Percentiles rank a stretch among this genome's conserved stretches.
Evolutionary conservation across 2,329 filamentous ascomycete species (phyloP).

Genomic region (Myriosclerotinia duriaeana): DNA sequence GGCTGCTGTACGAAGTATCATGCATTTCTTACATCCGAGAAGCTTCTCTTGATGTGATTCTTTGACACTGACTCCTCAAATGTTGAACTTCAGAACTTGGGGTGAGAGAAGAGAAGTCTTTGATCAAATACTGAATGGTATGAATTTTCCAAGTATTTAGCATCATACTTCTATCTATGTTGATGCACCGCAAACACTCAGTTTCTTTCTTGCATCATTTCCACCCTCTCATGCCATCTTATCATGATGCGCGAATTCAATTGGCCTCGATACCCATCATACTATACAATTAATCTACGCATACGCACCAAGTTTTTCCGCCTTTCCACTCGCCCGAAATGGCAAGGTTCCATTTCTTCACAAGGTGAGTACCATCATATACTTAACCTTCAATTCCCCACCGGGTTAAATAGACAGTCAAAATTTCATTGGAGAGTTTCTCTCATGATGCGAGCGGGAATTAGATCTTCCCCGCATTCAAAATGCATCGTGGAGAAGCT

Average conservation of each 20-base stretch:
- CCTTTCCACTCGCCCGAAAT: not conserved
- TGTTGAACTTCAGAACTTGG: no score
- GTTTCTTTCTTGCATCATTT: not conserved
- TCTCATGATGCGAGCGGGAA: not conserved
- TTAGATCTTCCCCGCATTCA: slow-evolving; percentile 19
- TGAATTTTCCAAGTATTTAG: not conserved
- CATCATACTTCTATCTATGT: not conserved
- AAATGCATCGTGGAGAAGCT: slow-evolving; percentile 12
- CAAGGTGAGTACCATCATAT: not conserved
- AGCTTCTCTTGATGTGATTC: no score
- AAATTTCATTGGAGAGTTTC: slow-evolving; percentile 13
- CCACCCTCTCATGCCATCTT: no score
- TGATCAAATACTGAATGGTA: not conserved
- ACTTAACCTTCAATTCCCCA: not conserved
- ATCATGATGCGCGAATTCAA: not conserved
- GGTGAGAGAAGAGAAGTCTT: not conserved
- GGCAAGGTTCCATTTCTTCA: not conserved
- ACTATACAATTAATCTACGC: no score
- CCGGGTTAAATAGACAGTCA: slow-evolving; percentile 4
- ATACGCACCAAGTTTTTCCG: not conserved
- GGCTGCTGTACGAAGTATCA: no score
- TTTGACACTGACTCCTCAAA: no score
- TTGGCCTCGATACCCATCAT: not conserved
- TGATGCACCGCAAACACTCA: not conserved
- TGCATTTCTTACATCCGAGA: no score